Base-by-base conservation (phyloP, 1,284 basidiomycete species). In the Coniophora puteana region DNA sequence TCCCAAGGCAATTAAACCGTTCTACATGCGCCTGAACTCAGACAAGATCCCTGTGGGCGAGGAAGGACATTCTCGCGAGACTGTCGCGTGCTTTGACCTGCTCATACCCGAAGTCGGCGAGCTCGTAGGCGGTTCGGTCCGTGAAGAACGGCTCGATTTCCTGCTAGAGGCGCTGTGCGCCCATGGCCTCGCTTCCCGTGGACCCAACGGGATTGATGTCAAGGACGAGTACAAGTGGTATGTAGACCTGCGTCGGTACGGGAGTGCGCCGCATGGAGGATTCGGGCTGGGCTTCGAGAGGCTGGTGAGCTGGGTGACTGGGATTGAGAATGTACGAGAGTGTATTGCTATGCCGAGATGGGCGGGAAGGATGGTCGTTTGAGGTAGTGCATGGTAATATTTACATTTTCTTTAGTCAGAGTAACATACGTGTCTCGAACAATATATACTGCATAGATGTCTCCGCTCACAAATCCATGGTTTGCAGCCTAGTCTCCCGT, bases 251-350 rank as follows among this genome's bases (percentile, higher is more conserved):
- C 69, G 93, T 43, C 72, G 71, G 53, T 84, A 71, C 52, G 93
- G 93, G 5, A 82, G 83, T n/a, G 82, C 86, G 16, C 85, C 90
- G 3, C 92, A 95, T 63, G 92, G 88, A 17, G 93, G 93, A 4
- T 96, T 93, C 66, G 93, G 93, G 4, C 73, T 96, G 68, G 93
- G 93, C 4, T 93, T 93, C 57, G 93, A 97, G 62, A 69, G 93
- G 46, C 69, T 94, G 27, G 72, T 96, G 13, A 78, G 80, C 40
- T 93, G 89, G 83, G 66, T 94, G 14, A 81, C 84, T 12, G 91
- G 90, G 0, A 70, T 89, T 30, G 81, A 83, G 41, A 95, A 94
- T 61, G 76, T 96, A 22, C 71, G 89, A 45, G 93, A 97, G 61
- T 91, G 90, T 52, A 80, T 93, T 36, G 80, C 90, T 3, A 91